Base-by-base conservation (phyloP, 805 yeast genomes). In the Wickerhamiella kazuoi region DNA sequence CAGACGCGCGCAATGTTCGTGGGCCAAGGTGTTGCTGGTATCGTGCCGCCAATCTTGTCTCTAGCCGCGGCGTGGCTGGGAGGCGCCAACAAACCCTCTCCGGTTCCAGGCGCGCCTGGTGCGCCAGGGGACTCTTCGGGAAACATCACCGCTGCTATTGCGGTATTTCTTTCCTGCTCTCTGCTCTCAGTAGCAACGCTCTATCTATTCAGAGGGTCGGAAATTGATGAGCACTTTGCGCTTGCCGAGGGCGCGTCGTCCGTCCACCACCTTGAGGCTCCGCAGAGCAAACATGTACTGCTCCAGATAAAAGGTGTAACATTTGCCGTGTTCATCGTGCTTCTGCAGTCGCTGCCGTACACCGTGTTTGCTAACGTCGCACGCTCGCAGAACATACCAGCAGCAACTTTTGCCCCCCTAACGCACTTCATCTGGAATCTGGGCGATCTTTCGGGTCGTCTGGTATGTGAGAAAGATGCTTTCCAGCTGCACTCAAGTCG, bases 11-110 rank as follows among this genome's bases (percentile, higher is more conserved):
- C 80, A 0, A 79, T 79, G 2, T 81, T 90, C 79, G 86, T 86
- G 3, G 98, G 98, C 1, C 94, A 87, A 56, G 94, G 94, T 0
- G 62, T 87, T 15, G 83, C 96, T 0, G 98, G 98, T 2, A 94
- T 90, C 0, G 61, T 87, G 28, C 97, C 98, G 2, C 74, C 94
- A 0, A 53, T 79, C 16, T 75, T 79, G 13, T 68, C 73, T 48
- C 76, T 74, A 44, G 43, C 68, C 9, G 70, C 79, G 9, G 72
- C 72, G 20, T 6, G 9, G 26, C 11, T 7, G 9, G 14, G 24
- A 26, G 13, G 43, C 30, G 24, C 42, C 8, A 46, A n/a, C 38
- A 23, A 20, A 40, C 15, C 35, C 35, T 7, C 9, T 11, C 26
- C 26, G 9, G 11, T 11, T 23, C 26, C 26, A 7, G 26, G 26